Evolutionary conservation across 495 filamentous ascomycete species (phyloP).

Genomic region (Podospora appendiculata): DNA sequence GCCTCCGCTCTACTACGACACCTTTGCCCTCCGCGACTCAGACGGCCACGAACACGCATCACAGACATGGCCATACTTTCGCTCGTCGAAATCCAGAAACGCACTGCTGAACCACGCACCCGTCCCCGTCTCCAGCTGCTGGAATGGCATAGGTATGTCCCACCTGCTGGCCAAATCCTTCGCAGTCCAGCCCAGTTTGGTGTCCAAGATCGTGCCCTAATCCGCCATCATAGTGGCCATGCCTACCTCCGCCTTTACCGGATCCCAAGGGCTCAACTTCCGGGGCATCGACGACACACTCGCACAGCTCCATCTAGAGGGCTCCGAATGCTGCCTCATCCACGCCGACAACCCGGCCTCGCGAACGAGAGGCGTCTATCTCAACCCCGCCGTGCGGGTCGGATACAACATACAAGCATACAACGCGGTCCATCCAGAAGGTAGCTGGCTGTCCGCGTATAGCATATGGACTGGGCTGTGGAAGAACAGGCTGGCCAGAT

Average conservation of each 20-base stretch:
- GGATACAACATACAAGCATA: conserved; percentile 58
- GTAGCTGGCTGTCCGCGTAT: conserved; percentile 24
- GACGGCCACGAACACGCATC: conserved; percentile 53
- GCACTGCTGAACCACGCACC: conserved; percentile 49
- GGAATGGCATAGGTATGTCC: conserved; percentile 65
- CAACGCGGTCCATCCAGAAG: conserved; percentile 24
- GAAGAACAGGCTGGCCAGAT: conserved; percentile 33
- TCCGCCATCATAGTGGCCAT: conserved; percentile 28
- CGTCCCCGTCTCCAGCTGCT: conserved; percentile 68
- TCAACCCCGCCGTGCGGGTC: conserved; percentile 75
- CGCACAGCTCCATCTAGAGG: conserved; percentile 62
- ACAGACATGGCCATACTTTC: conserved; percentile 74
- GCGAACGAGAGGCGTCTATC: conserved; percentile 52
- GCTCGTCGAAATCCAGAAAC: conserved; percentile 47
- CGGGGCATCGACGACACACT: conserved; percentile 65
- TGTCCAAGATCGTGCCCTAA: neutral
- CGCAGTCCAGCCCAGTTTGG: neutral
- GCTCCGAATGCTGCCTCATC: conserved; percentile 76
- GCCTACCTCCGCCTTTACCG: conserved; percentile 20
- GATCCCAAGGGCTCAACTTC: conserved; percentile 38
- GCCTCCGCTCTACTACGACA: conserved; percentile 69
- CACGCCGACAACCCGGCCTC: conserved; percentile 61
- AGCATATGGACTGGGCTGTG: conserved; percentile 32
- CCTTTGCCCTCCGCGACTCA: conserved; percentile 73
- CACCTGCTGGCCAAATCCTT: conserved; percentile 3